Base-by-base conservation (phyloP, 129 eudicot genomes). In the Lonicera japonica region DNA sequence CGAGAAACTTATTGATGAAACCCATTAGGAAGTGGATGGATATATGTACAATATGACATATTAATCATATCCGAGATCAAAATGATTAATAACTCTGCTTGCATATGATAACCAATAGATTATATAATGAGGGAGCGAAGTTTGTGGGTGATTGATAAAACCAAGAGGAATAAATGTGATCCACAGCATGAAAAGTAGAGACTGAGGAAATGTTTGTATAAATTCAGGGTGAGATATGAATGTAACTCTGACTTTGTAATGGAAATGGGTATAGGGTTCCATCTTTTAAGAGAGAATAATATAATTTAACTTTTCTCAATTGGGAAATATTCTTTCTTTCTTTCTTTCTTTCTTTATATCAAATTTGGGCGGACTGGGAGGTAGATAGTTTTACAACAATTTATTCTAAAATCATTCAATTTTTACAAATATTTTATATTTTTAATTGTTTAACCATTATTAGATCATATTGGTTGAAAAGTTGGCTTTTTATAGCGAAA, bases 271-370 rank as follows among this genome's bases (percentile, higher is more conserved):
- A 80, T 56, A 59, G 24, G 70, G 61, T 80, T 75, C 86, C 75
- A 62, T 61, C 78, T 67, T 70, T 79, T 61, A 56, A 66, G 77
- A 77, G 23, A 43, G 71, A 24, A 70, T 74, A 71, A 71, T 39
- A 45, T 21, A n/a, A n/a, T n/a, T 22, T 18, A 21, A 68, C 63
- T 61, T 68, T 71, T 63, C n/a, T n/a, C 64, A 41, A 25, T 38
- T 38, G 11, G n/a, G 11, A 66, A 56, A 60, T 72, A 56, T 73
- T 55, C 61, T 68, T 57, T n/a, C n/a, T n/a, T n/a, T n/a, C n/a
- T n/a, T n/a, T n/a, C n/a, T n/a, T n/a, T n/a, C n/a, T n/a, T n/a
- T 71, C 77, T 59, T 69, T 76, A 60, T 73, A 63, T 55, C 22
- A 36, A 11, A 54, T 40, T 55, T 24, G 5, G 57, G 58, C 50